A percentile compares a stretch with the other conserved stretches of the same genome.
phyloP scores from a whole-genome alignment of 305 asterid species.

The Solanum hybrid region DNA sequence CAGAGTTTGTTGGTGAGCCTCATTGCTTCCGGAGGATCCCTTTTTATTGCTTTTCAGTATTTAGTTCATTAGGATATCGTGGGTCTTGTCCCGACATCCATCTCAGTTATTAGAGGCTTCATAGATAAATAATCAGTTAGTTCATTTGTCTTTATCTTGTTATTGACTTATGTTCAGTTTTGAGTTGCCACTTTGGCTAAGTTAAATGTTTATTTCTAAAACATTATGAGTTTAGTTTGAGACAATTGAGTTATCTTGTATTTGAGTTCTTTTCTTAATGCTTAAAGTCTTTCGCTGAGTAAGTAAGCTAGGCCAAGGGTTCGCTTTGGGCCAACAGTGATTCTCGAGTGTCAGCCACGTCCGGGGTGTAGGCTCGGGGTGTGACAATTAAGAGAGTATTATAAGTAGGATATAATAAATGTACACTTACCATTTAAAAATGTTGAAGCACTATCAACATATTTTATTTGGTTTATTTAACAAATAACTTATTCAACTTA shows the following conservation, averaged over 20 bases:
- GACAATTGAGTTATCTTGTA: not conserved
- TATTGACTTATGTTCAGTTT: not conserved
- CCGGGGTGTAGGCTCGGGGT: not conserved
- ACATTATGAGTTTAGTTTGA: not conserved
- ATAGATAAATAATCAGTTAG: not conserved
- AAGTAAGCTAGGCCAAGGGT: not conserved
- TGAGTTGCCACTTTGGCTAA: not conserved
- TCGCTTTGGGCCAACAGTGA: not conserved
- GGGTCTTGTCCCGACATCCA: not conserved
- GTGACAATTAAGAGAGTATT: not conserved
- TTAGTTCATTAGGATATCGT: not conserved
- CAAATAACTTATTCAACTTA: not conserved
- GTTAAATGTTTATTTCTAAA: not conserved
- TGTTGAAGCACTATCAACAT: not conserved
- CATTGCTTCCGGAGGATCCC: not conserved
- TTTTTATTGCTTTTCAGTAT: not conserved
- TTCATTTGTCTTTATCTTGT: not conserved
- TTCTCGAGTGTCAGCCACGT: not conserved
- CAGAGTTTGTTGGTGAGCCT: not conserved
- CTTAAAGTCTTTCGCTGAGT: not conserved
- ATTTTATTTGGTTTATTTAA: not conserved
- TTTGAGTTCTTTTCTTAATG: not conserved
- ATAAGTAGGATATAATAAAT: not conserved
- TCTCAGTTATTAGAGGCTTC: not conserved
- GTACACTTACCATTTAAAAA: not conserved